Evolutionary conservation across 441 rosid species (phyloP).

Genomic region (Breynia disticha): DNA sequence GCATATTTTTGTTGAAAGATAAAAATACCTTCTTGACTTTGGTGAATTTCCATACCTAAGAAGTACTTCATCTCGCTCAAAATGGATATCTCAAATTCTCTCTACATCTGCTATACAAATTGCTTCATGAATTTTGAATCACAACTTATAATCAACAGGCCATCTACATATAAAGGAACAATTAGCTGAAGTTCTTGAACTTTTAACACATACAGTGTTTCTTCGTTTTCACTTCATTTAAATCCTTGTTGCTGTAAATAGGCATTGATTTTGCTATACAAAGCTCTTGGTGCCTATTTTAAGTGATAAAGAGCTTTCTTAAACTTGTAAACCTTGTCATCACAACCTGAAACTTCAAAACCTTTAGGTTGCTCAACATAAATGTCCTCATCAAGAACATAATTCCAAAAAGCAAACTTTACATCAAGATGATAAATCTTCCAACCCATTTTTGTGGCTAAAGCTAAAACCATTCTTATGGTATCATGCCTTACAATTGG

Average conservation of each 20-base stretch:
- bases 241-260: background rate
- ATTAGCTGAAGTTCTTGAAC: too few relatives aligned
- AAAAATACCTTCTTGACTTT: too few relatives aligned
- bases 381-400: background rate
- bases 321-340: background rate
- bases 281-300: background rate
- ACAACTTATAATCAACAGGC: background rate
- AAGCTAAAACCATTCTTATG: background rate
- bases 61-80: background rate
- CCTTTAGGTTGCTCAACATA: background rate
- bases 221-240: background rate
- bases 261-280: background rate
- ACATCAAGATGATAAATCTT: too few relatives aligned
- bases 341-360: background rate
- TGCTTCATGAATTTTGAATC: too few relatives aligned
- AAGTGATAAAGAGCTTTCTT: background rate
- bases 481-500: too few relatives aligned
- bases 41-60: background rate
- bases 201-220: background rate
- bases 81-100: background rate
- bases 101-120: background rate
- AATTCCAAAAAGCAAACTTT: background rate
- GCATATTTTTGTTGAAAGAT: too few relatives aligned
- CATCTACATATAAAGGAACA: background rate
- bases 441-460: too few relatives aligned